Base-by-base conservation (phyloP, 2,329 filamentous ascomycete species). In the Cadophora malorum region DNA sequence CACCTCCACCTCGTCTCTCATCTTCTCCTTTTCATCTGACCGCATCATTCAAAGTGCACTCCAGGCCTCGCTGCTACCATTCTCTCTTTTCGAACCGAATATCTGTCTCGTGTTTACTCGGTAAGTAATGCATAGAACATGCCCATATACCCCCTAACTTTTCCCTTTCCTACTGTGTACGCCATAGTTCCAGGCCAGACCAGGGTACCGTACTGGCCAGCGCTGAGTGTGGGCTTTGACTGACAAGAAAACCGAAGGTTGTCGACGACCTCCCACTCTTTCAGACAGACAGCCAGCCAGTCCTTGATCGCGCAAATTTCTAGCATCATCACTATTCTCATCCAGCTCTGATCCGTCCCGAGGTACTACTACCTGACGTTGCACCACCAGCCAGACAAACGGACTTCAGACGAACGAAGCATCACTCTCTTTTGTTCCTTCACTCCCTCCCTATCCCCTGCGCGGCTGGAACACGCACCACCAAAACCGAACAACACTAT, bases 101-200 rank as follows among this genome's bases (percentile, higher is more conserved):
- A 56, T 60, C 52, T 41, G 58, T 64, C 45, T 69, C 38, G 62
- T 67, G 58, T 62, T 69, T 67, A 65, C 65, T 62, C 64, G 67
- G 67, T 69, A 62, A 53, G 64, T 67, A 16, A 47, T 66, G 38
- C 63, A 63, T 45, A 47, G 35, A 41, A 63, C 21, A 68, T 16
- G 28, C 35, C 55, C 41, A n/a, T n/a, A 62, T 19, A 67, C 33
- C 49, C 35, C 21, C 50, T 25, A 16, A 23, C 38, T 59, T 25
- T 7, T 7, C 38, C 35, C 33, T 7, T 7, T 31, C 35, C 49
- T 56, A 38, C 31, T 21, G 12, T 28, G 9, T 23, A 50, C 21
- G 60, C 49, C n/a, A 64, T 28, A 56, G 10, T 62, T 47, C 41
- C 38, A 62, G 38, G 61, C 56, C 56, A 59, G 21, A 10, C 33